Base-by-base conservation (phyloP, 495 filamentous ascomycete species). In the Annulohypoxylon bovei region DNA sequence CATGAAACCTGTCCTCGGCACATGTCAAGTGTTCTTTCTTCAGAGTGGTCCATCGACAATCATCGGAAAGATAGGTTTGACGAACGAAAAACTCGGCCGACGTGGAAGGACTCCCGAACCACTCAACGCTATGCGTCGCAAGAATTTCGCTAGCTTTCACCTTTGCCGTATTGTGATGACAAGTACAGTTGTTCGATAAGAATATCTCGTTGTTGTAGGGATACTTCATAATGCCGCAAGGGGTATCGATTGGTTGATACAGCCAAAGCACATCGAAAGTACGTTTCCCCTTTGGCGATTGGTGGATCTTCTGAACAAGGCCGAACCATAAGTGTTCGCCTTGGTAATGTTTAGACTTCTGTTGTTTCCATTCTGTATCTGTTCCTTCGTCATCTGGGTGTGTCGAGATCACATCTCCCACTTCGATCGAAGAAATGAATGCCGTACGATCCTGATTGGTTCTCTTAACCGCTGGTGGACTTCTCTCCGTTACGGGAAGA, bases 101-200 rank as follows among this genome's bases (percentile, higher is more conserved):
- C 4, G 75, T 75, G 14, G 75, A 75, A 0, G 86, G 84, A 7
- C 49, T 73, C 4, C 83, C 81, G 49, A 84, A 84, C 79, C 88
- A 92, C 25, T 83, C 81, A 1, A 92, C 83, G 16, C 75, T 56
- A 37, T 88, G 81, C n/a, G 82, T 83, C 6, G 77, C 79, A 11
- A 88, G 55, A 6, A 93, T 78, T 33, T 90, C 84, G 1, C 80
- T 70, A 14, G 78, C 78, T 5, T 82, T 67, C n/a, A 90, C 80
- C 30, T 82, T 76, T 6, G 56, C 57, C 40, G 46, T 78, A 27
- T 30, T 18, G 12, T 80, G 82, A 12, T 77, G 76, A 64, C 92
- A 94, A 12, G 88, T 89, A 76, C 92, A 94, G 63, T 94, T 88
- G 69, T 93, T 87, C 0, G 90, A 92, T 7, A 94, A 78, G 73